Conservation (phyloP, 495 filamentous ascomycete species). For the Penicillium canescens region DNA sequence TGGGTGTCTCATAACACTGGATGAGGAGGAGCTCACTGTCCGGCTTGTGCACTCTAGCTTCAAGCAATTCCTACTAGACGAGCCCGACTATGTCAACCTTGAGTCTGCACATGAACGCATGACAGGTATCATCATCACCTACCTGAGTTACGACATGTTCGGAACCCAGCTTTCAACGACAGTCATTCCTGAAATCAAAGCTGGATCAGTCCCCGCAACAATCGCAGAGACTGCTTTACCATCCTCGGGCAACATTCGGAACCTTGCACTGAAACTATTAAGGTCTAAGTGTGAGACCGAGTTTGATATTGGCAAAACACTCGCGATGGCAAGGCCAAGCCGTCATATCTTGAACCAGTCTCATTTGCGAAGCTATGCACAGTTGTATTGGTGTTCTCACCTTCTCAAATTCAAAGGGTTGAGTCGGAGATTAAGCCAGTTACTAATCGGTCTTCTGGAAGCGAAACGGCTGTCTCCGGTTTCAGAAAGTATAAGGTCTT, state of each 20-base stretch:
- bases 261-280: not conserved
- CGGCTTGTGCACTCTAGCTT: constrained; percentile 45
- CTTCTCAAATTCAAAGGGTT: no score
- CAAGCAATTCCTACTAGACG: constrained; percentile 38
- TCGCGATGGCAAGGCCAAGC: not conserved
- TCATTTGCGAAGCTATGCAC: no score
- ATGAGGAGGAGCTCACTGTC: constrained; percentile 44
- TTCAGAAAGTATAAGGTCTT: no score
- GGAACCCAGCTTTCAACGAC: not conserved
- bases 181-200: not conserved
- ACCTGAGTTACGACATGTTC: constrained; percentile 36
- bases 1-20: constrained; percentile 43
- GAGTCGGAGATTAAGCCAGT: no score
- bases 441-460: no score
- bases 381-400: no score
- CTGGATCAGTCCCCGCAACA: not conserved
- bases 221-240: not conserved
- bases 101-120: constrained; percentile 27
- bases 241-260: not conserved
- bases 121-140: constrained; percentile 38
- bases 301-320: not conserved
- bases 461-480: no score
- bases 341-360: no score
- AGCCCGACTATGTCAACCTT: constrained; percentile 17
- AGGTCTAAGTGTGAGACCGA: not conserved